Base-by-base conservation (phyloP, 2,329 filamentous ascomycete species). In the Fusarium tuaranense region DNA sequence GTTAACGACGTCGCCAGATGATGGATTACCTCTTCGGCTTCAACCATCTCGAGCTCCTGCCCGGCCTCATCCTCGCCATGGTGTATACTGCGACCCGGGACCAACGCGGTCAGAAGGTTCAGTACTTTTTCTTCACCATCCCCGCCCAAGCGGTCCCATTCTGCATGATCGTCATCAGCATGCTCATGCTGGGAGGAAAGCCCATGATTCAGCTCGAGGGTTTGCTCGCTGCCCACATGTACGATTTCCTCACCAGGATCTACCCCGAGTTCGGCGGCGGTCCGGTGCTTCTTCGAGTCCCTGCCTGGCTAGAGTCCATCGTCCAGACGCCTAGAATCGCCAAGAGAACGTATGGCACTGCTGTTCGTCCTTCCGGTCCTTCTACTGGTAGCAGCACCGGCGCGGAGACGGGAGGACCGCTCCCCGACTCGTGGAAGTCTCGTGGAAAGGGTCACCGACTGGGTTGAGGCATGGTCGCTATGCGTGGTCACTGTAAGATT, bases 181-280 rank as follows among this genome's bases (percentile, higher is more conserved):
- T 97, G 25, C 85, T 98, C 63, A 90, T 93, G 80, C 80, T 78
- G 0, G 87, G 84, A 7, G 92, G 92, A 4, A 84, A 84, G 20
- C 88, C 93, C 13, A 80, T 93, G 66, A 79, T 92, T 5, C 92
- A 97, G 79, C 82, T 91, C 6, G 94, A 90, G 38, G 97, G 97
- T n/a, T 87, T 99, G 13, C 74, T 97, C 51, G 94, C 95, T 14
- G 95, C 95, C 6, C 97, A 99, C 82, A 80, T 97, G 22, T 97
- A 95, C 83, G 94, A 98, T 81, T 99, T 98, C 80, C 83, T 98
- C 60, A 95, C 94, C 3, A 90, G 94, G 59, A 88, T 98, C 48
- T 98, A 95, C 87, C 97, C 97, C 7, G 91, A 94, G 65, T 97
- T 97, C 80, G 96, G 95, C 36, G 94, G 94, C 66, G 97, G 97